Base-by-base conservation (phyloP, 768 basidiomycete species). In the Cubamyces sp. region DNA sequence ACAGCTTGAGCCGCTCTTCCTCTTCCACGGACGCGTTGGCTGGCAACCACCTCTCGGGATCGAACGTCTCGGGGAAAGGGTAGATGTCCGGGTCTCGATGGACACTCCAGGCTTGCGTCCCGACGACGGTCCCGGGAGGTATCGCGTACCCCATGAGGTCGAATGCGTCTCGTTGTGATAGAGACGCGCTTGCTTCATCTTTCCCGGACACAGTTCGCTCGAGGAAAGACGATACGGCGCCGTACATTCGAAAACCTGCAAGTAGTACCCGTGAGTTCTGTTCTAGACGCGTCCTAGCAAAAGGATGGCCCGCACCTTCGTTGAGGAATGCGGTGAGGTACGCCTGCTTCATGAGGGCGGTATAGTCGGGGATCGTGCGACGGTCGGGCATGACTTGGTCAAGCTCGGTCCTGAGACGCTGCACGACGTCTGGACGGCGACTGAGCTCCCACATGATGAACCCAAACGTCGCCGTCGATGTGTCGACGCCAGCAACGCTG, bases 401-500 rank as follows among this genome's bases (percentile, higher is more conserved):
- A 26, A 89, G 75, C 69, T 90, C 88, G 26, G 74, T 73, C 64
- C 84, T 87, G 23, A 90, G 81, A 70, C 85, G 87, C 74, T 74
- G 79, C 73, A 82, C 72, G 52, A 89, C 80, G 70, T 89, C 87
- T 28, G 79, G 81, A 54, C 87, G 81, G 57, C 84, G 83, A 64
- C 81, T 85, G 52, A 90, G 79, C 68, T 88, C 87, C 86, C 87
- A 89, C 65, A 86, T 79, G 70, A 88, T 80, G 71, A 86, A 90
- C 3, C 85, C 82, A 25, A 88, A 74, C 19, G 87, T 80, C 46
- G 83, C 86, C 0, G 87, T 85, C 3, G 85, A 85, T 1, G 88
- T 89, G 67, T 90, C 87, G 23, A 87, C 81, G 45, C 86, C 87
- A 58, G 87, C 88, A 58, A 90, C 84, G 75, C 88, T 89, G n/a